Conservation (phyloP, 2,329 filamentous ascomycete species). For the Rhynchosporium secalis region DNA sequence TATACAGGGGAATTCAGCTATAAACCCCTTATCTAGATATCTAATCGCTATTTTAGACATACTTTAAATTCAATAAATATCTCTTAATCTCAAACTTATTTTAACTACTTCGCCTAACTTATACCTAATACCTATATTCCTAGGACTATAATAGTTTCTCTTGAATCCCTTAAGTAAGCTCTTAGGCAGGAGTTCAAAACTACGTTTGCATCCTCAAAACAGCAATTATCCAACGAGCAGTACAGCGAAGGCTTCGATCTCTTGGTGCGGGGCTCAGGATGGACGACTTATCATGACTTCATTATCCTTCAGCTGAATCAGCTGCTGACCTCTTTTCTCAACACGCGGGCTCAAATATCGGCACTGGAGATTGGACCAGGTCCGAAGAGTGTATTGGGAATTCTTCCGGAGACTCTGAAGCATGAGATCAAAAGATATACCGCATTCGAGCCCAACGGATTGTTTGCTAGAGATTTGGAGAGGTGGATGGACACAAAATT, state of each 20-base stretch:
- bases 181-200: conserved; percentile 23
- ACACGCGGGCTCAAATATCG: conserved; percentile 47
- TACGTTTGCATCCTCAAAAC: conserved; percentile 18
- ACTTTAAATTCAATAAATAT: conserved; percentile 14
- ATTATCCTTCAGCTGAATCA: conserved; percentile 32
- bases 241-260: conserved; percentile 30
- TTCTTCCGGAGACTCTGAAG: conserved; percentile 47
- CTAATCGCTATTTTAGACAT: conserved; percentile 11
- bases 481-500: conserved; percentile 43
- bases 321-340: conserved; percentile 41
- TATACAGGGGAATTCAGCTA: background rate
- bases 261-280: conserved; percentile 27
- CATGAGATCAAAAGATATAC: conserved; percentile 50
- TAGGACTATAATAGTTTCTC: conserved; percentile 25
- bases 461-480: conserved; percentile 47
- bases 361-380: conserved; percentile 62
- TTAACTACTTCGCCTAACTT: conserved; percentile 17
- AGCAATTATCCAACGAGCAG: conserved; percentile 26
- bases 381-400: conserved; percentile 52
- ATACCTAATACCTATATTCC: conserved; percentile 16
- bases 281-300: conserved; percentile 32
- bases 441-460: conserved; percentile 46
- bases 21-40: conserved; percentile 15
- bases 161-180: conserved; percentile 26
- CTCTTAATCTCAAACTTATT: conserved; percentile 16